Evolutionary conservation across 2,329 filamentous ascomycete genomes (phyloP), one percentile per base, ranked within the genome.

Genomic region (Microdochium bolleyi): DNA sequence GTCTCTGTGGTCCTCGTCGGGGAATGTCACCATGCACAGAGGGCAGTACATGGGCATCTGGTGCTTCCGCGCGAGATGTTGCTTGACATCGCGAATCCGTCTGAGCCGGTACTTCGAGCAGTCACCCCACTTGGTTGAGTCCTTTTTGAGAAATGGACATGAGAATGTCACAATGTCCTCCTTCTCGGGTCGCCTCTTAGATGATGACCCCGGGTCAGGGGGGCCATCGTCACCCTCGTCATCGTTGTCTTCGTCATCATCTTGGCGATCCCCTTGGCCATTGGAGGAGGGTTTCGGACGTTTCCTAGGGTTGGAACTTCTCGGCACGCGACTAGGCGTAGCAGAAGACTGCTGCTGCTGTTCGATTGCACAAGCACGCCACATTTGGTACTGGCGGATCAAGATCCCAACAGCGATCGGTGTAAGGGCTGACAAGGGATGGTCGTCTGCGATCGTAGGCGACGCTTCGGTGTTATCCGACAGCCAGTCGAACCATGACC

Each of bases 21-120:
- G 3, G 24, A 56, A 56, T 3, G 25, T 34, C n/a, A 44, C 16
- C 14, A 24, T 53, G 34, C 55, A 58, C 8, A 24, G 51, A 1
- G 56, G 54, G 48, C 54, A 60, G 48, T 55, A 57, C 27, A 52
- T 52, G 1, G 24, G 41, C 3, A 49, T 44, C 37, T 48, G 51
- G 37, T 60, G 58, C 14, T 50, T 50, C 10, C 58, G 51, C 16
- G 44, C 48, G 3, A 60, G 52, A 34, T 60, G 58, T 48, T 59
- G 58, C 48, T 57, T 60, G 44, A 60, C 57, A 27, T 60, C 58
- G 38, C 54, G 52, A 24, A 60, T 59, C 10, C 58, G 55, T 2
- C 49, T 53, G 16, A 60, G 51, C 24, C 54, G 55, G 49, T 49
- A 50, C 19, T 51, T 57, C 32, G 57, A 52, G 46, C 58, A 60